A percentile compares a stretch with the other conserved stretches of the same genome.
Conservation (phyloP, 2,329 filamentous ascomycete genomes). For the Fusarium verticillioides region DNA sequence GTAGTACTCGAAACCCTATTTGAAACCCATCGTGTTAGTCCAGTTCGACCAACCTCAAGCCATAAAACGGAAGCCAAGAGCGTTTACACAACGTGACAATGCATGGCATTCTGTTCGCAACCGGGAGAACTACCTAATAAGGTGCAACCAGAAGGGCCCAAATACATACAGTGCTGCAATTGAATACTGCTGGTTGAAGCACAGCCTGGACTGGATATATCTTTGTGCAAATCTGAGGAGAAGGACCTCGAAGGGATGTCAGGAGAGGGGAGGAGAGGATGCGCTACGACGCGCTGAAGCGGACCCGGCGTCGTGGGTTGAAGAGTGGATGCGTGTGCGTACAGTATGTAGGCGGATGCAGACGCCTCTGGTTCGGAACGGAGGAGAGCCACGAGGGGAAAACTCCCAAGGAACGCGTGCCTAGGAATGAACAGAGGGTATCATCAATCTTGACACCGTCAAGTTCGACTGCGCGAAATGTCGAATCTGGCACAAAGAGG, state of each 20-base stretch:
- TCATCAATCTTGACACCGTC: constrained; percentile 17
- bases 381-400: not conserved
- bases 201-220: not conserved
- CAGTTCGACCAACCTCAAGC: not conserved
- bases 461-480: constrained; percentile 29
- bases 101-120: constrained; percentile 2
- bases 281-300: constrained; percentile 21
- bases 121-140: constrained; percentile 15
- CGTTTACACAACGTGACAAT: constrained; percentile 9
- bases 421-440: constrained; percentile 33
- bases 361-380: not conserved
- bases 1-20: constrained; percentile 30
- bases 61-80: constrained; percentile 14
- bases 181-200: constrained; percentile 15
- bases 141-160: not conserved
- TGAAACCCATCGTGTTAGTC: constrained; percentile 30
- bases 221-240: constrained; percentile 29
- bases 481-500: constrained; percentile 32
- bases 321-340: constrained; percentile 17
- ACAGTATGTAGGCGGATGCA: not conserved
- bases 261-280: constrained; percentile 28
- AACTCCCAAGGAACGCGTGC: not conserved
- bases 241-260: constrained; percentile 18
- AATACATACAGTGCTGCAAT: not conserved
- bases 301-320: constrained; percentile 22